Evolutionary conservation across 2,329 filamentous ascomycete species (phyloP), one percentile per base, ranked within the genome.

Genomic region (Clonostachys solani): DNA sequence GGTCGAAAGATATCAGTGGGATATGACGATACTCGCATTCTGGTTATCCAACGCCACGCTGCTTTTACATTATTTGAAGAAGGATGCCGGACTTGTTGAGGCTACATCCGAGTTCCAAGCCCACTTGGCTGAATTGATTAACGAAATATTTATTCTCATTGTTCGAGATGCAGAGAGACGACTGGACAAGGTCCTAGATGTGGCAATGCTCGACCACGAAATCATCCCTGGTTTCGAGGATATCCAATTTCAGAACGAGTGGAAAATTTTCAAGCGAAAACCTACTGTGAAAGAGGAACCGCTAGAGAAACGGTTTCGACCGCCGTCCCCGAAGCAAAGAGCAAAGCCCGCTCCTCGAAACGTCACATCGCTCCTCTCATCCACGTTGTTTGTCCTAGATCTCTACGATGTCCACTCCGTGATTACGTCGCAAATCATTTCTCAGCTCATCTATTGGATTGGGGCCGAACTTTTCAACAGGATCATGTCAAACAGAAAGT

Each of bases 331-430:
- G 5, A 95, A 96, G 63, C 86, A 92, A 57, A 81, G 92, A 61
- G 92, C 92, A 6, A 95, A 97, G 65, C 84, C 91, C 6, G 92
- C 92, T 15, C 94, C 94, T 3, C 84, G 94, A 53, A 97, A 96
- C 63, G 92, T 99, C 52, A 97, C 92, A 2, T 97, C 94, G 1
- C 78, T 99, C 10, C 78, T 99, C 13, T 96, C 92, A 1, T 97
- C 94, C 4, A 97, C 94, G 0, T 77, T 99, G 13, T 99, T 99
- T 63, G 94, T 99, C 17, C 80, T 99, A 29, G 94, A 99, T 64
- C 78, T 99, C n/a, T 99, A 99, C 69, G 94, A 99, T 59, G 91
- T 99, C 18, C 94, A 99, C 69, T 96, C 94, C 0, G 91, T 99
- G 54, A 97, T 99, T 60, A 91, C 84, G 15, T 80, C 91, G 2